Conservation (phyloP, 2,329 filamentous ascomycete species). For the Leptosphaerulina australis region DNA sequence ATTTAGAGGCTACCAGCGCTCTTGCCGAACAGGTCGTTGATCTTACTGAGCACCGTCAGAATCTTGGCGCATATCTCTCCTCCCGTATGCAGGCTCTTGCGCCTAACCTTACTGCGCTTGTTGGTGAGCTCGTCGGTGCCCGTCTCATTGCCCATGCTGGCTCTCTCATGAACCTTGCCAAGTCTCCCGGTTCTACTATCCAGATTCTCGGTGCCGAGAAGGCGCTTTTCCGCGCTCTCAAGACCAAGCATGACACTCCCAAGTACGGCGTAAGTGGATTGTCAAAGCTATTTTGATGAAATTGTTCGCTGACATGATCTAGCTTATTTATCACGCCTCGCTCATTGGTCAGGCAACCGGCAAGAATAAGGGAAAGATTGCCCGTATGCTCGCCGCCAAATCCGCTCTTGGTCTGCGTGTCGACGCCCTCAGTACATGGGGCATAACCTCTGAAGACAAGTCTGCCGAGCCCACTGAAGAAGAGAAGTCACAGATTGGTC, state of each 20-base stretch:
- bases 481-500: conserved; percentile 81
- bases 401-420: conserved; percentile 90
- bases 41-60: conserved; percentile 79
- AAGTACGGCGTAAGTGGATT: conserved; percentile 75
- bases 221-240: conserved; percentile 95
- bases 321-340: conserved; percentile 69
- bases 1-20: conserved; percentile 89
- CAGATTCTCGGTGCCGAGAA: conserved; percentile 99
- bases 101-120: conserved; percentile 89
- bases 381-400: conserved; percentile 93
- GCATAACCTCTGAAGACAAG: conserved; percentile 61
- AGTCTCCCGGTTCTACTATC: conserved; percentile 92
- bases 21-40: conserved; percentile 92
- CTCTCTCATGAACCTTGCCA: conserved; percentile 91
- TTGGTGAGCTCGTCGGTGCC: conserved; percentile 92
- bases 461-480: conserved; percentile 75
- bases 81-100: conserved; percentile 96
- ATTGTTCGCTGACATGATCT: neutral
- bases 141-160: conserved; percentile 93
- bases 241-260: conserved; percentile 98
- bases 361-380: conserved; percentile 99
- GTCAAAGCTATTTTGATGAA: too few relatives aligned
- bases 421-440: conserved; percentile 83
- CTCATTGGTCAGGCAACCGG: conserved; percentile 96
- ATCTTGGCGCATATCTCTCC: conserved; percentile 87